These are phyloP conservation scores for Xylaria castorea DNA, from an alignment of 495 filamentous ascomycete genomes.

Conservation along the genomic window DNA sequence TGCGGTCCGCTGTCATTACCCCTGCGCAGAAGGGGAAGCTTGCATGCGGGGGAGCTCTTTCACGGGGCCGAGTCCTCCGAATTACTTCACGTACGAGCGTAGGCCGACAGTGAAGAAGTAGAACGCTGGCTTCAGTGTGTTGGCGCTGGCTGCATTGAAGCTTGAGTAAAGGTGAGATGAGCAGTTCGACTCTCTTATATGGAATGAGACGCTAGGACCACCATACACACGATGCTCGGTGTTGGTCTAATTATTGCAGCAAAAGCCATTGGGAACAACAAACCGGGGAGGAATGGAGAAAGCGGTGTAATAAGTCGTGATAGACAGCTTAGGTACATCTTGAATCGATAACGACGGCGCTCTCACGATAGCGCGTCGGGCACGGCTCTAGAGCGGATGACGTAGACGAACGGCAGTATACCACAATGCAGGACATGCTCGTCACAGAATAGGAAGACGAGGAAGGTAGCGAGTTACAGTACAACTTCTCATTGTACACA, in stretches of 20 bases:
- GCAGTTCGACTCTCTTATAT: neutral
- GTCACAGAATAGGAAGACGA: neutral
- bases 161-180: neutral
- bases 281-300: neutral
- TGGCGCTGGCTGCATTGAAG: neutral
- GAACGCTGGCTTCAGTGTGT: neutral
- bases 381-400: neutral
- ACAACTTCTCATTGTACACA: neutral
- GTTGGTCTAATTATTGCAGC: neutral
- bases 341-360: neutral
- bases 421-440: neutral
- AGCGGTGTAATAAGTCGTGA: neutral
- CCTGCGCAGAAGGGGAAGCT: neutral
- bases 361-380: neutral
- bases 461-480: neutral
- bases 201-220: neutral
- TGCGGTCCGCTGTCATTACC: neutral
- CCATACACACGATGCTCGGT: neutral
- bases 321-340: too few species aligned
- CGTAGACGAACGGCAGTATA: neutral
- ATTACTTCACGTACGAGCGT: neutral
- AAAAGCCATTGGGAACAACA: neutral
- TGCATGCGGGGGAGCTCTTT: slow-evolving; percentile 10
- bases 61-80: slow-evolving; percentile 6
- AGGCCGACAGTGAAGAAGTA: neutral